Evolutionary conservation across 148 eudicot genomes (phyloP), one percentile per base, ranked within the genome.

Genomic region (Camellia lanceoleosa): DNA sequence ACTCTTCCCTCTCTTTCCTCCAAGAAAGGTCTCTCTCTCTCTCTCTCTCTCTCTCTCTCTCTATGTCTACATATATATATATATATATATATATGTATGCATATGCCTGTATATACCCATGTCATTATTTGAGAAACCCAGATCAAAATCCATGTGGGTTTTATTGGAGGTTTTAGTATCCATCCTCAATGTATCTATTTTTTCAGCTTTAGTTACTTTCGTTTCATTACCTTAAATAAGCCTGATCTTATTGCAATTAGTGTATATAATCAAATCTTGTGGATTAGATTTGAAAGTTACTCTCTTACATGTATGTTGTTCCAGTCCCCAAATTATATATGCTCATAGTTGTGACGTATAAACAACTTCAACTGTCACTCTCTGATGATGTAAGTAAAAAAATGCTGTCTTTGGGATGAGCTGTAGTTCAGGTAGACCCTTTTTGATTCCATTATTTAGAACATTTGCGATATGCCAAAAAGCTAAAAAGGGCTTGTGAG

Each of bases 1-100:
- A 80, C 85, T 89, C 98, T 3, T 83, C 94, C 80, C 94, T 94
- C 78, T 83, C 92, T 69, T 92, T 92, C 80, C 89, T 94, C 76
- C 98, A 94, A 87, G 94, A 94, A 87, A 86, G 98, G 98, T 94
- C 51, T 66, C 63, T 74, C 56, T 23, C 9, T 74, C 64, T 80
- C 68, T 70, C 76, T 68, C 12, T 16, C 76, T 68, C 12, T 16
- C 73, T 67, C 46, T 44, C 51, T 73, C 62, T 52, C 64, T 44
- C 78, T 5, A 38, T 66, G 20, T 41, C 16, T 23, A n/a, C n/a
- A n/a, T n/a, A n/a, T n/a, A 23, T 23, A 23, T n/a, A 55, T 55
- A 3, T 8, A 55, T 8, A 55, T 55, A 12, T 12, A 10, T 11
- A 11, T 55, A 11, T 55, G 11, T 55, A 55, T 55, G 2, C 13